Base-by-base conservation (phyloP, 1,139 yeast genomes). In the Torulaspora pretoriensis region DNA sequence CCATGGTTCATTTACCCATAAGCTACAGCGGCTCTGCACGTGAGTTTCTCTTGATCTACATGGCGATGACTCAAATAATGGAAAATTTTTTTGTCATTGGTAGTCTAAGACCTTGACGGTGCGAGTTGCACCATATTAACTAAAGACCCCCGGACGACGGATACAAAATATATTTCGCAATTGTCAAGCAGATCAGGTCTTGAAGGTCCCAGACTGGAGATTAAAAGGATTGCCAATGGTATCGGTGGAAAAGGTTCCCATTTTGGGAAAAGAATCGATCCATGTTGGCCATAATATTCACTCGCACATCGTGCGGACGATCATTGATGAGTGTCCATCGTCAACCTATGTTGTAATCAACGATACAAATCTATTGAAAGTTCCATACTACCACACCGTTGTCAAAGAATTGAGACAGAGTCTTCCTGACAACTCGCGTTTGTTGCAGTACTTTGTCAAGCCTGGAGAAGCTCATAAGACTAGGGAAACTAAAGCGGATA, bases 381-480 rank as follows among this genome's bases (percentile, higher is more conserved):
- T 87, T 27, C 80, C 80, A 23, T 89, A 89, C 55, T 69, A 77
- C 41, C 68, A 67, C 17, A 56, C 62, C 7, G 68, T 77, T 46
- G 63, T 65, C 31, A 47, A 56, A 2, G 59, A 61, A 32, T 71
- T 80, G 56, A 55, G 68, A 47, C 47, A 48, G 1, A 60, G 61
- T 42, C 56, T 78, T 41, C 75, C 80, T 0, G 67, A 65, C 7
- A 61, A 54, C 2, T 74, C 90, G 2, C 76, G 97, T 52, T 68
- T 94, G 33, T 70, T 94, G 46, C 73, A 80, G 19, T 90, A 84
- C 64, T 73, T 75, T 10, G 87, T 94, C 16, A 73, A 95, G 5
- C 98, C 98, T 0, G 99, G 99, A 38, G 99, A 94, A 66, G 80
- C 88, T 45, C 83, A 86, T 65, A 94, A 94, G 70, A 83, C 79